phyloP scores from a whole-genome alignment of 1,139 yeast genomes.

The Ashbya aceris region DNA sequence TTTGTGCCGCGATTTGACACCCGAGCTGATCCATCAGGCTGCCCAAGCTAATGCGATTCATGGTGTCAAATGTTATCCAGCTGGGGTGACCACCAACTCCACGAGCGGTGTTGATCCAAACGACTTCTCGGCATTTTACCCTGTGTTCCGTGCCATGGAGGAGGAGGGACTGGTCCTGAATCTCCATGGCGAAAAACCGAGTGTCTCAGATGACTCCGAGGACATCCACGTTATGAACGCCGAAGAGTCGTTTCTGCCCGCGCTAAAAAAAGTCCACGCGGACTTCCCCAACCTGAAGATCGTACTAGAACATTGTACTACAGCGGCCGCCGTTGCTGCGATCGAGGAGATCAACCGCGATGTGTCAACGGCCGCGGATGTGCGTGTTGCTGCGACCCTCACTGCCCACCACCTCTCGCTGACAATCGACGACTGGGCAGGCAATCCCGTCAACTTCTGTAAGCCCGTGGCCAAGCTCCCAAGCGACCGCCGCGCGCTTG shows the following conservation, averaged over 20 bases:
- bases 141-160: slow-evolving; percentile 83
- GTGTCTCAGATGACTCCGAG: slow-evolving; percentile 36
- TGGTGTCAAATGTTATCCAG: slow-evolving; percentile 93
- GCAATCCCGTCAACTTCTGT: slow-evolving; percentile 88
- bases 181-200: slow-evolving; percentile 92
- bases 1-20: slow-evolving; percentile 67
- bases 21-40: slow-evolving; percentile 73
- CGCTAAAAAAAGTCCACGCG: slow-evolving; percentile 61
- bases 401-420: slow-evolving; percentile 91
- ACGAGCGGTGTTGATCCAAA: slow-evolving; percentile 89
- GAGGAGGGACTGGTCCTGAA: slow-evolving; percentile 67
- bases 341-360: slow-evolving; percentile 59
- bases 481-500: slow-evolving; percentile 65
- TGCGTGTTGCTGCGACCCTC: slow-evolving; percentile 76
- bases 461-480: slow-evolving; percentile 97
- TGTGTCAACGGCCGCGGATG: slow-evolving; percentile 33
- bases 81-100: slow-evolving; percentile 97
- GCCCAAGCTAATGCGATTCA: slow-evolving; percentile 63
- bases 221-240: slow-evolving; percentile 85
- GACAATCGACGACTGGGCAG: slow-evolving; percentile 94
- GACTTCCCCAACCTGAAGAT: slow-evolving; percentile 85
- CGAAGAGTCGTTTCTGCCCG: slow-evolving; percentile 89
- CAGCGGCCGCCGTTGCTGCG: slow-evolving; percentile 75
- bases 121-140: slow-evolving; percentile 80
- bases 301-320: slow-evolving; percentile 90